Evolutionary conservation across 2,329 filamentous ascomycete species (phyloP), one percentile per base, ranked within the genome.

Genomic region (Cryphonectria naterciae): DNA sequence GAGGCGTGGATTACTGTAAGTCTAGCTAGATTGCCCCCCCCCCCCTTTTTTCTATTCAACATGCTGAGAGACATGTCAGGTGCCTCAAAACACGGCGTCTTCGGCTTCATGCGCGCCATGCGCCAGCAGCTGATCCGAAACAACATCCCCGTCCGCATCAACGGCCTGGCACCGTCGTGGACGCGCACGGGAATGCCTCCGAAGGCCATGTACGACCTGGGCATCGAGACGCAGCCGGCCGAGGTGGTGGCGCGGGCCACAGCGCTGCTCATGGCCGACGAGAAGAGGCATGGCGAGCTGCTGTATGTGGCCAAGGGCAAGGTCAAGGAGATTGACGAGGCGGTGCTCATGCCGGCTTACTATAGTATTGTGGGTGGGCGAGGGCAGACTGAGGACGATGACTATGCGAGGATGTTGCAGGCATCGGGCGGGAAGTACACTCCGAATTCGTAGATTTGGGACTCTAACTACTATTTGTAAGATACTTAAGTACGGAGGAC

Each of bases 61-160:
- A n/a, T 54, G n/a, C 49, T 54, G 41, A 43, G 28, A 25, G 4
- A 4, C 22, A 25, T 25, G 11, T 10, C 49, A 54, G 66, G 78
- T 25, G 78, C 76, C 7, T 74, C 77, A 37, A 81, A 81, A 70
- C 75, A 76, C 54, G 80, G 77, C 25, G 76, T 80, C 19, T 49
- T 80, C 61, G 76, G 78, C 68, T 78, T 81, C 68, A 76, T 79
- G 76, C 78, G 79, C n/a, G 75, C 76, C 17, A 70, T 80, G 10
- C 78, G 77, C 6, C 75, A 72, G 10, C 68, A 74, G 10, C 74
- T 78, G 64, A 72, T 73, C 52, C 72, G 75, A 6, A 68, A 74
- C 46, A 75, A 78, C 19, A 22, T n/a, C 4, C 43, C 43, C 25
- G 52, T 74, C 74, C 76, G 79, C 13, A 75, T 76, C 43, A 77